Percentiles rank a stretch among this genome's conserved stretches.
phyloP scores from a whole-genome alignment of 768 basidiomycete species.

The Lepiota subincarnata region DNA sequence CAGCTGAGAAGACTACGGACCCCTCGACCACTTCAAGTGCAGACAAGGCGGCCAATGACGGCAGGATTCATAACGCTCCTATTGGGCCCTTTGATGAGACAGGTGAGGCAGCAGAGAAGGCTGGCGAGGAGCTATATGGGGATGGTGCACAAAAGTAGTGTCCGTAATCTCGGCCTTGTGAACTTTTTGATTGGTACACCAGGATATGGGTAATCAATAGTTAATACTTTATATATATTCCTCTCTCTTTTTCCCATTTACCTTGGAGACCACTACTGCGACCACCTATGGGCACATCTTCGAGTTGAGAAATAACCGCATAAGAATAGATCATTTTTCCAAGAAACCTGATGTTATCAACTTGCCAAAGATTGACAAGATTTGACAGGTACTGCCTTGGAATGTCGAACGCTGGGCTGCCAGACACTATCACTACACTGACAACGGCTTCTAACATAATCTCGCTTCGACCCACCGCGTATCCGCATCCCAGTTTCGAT shows the following conservation, averaged over 20 bases:
- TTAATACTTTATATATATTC: neutral
- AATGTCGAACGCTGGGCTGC: no score
- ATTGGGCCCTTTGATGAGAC: constrained; percentile 43
- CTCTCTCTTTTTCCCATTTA: neutral
- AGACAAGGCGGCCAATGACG: constrained; percentile 8
- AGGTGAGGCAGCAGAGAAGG: constrained; percentile 48
- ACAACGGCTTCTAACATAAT: no score
- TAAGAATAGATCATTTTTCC: no score
- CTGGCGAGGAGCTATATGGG: constrained; percentile 27
- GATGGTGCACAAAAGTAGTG: constrained; percentile 1
- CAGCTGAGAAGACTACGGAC: neutral
- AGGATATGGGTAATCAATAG: neutral
- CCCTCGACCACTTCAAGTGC: neutral
- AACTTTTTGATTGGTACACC: neutral
- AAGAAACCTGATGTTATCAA: no score
- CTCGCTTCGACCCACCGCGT: no score
- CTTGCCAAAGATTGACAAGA: no score
- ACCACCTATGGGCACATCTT: neutral
- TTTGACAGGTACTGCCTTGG: no score
- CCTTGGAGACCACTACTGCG: neutral
- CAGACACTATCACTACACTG: no score
- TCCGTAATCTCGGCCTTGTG: neutral
- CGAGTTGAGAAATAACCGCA: no score
- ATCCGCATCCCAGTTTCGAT: no score
- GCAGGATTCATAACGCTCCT: constrained; percentile 8